Conservation (phyloP, 2,329 filamentous ascomycete genomes). For the Plectosphaerella sp. region DNA sequence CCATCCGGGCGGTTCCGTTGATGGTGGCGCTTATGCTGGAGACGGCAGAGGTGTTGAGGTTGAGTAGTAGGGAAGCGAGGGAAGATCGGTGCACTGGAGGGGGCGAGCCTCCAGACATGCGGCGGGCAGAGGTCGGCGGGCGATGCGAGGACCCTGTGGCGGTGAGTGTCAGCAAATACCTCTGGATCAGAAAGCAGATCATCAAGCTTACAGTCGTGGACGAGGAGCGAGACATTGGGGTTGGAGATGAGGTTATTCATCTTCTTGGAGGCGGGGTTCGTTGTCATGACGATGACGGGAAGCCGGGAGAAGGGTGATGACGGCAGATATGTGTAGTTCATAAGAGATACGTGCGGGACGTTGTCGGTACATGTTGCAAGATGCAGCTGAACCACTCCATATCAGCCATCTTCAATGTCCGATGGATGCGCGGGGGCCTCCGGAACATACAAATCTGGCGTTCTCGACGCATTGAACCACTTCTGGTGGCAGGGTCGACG, state of each 20-base stretch:
- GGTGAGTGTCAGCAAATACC: slow-evolving; percentile 1
- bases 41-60: slow-evolving; percentile 85
- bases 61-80: slow-evolving; percentile 78
- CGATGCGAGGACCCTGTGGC: slow-evolving; percentile 76
- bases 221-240: slow-evolving; percentile 85
- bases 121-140: slow-evolving; percentile 66
- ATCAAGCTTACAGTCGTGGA: slow-evolving; percentile 69
- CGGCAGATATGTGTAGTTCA: slow-evolving; percentile 98
- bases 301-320: slow-evolving; percentile 61
- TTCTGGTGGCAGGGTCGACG: slow-evolving; percentile 70
- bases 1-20: slow-evolving; percentile 76
- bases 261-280: slow-evolving; percentile 73
- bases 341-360: slow-evolving; percentile 86
- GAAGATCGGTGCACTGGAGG: slow-evolving; percentile 61
- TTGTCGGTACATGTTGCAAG: slow-evolving; percentile 85
- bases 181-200: too few species aligned
- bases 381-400: slow-evolving; percentile 64
- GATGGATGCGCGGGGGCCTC: slow-evolving; percentile 1
- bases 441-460: slow-evolving; percentile 74
- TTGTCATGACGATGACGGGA: slow-evolving; percentile 96
- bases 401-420: slow-evolving; percentile 2
- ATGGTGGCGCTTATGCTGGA: slow-evolving; percentile 90
- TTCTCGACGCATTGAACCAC: slow-evolving; percentile 91
- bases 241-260: slow-evolving; percentile 79
- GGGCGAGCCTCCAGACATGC: slow-evolving; percentile 58